Conservation (phyloP, 805 yeast genomes). For the Citeromyces nyonsensis region DNA sequence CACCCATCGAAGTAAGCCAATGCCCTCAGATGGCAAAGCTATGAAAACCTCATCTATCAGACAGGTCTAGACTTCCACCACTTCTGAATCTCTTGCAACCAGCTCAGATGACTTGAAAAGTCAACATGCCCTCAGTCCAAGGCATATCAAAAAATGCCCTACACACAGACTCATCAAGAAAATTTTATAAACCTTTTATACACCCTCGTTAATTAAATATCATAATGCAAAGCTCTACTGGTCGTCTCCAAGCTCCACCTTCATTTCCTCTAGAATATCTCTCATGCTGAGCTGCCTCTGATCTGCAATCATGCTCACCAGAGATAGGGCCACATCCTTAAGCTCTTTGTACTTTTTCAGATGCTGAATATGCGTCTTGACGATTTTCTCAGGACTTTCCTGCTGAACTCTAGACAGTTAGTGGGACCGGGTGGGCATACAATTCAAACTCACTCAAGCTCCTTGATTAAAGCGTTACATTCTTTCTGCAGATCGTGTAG, state of each 20-base stretch:
- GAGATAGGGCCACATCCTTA: conserved; percentile 40
- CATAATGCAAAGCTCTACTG: not conserved
- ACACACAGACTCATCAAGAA: too few species aligned
- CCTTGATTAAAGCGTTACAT: conserved; percentile 4
- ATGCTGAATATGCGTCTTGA: conserved; percentile 32
- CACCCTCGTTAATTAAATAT: not conserved
- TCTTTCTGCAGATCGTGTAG: conserved; percentile 7
- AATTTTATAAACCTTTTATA: too few species aligned
- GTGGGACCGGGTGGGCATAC: not conserved
- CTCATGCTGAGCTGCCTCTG: conserved; percentile 29
- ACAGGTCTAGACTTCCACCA: too few species aligned
- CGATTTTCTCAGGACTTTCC: conserved; percentile 26
- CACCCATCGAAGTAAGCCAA: too few species aligned
- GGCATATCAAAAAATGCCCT: too few species aligned
- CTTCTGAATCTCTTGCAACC: too few species aligned
- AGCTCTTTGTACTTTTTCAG: conserved; percentile 47
- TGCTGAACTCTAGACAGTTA: conserved; percentile 6
- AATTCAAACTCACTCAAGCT: conserved; percentile 2
- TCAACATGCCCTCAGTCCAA: too few species aligned
- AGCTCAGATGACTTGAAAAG: too few species aligned
- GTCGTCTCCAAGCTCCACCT: conserved; percentile 13
- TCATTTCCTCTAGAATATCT: conserved; percentile 40
- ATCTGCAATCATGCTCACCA: conserved; percentile 46
- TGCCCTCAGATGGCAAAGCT: too few species aligned
- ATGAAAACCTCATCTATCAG: too few species aligned